A percentile compares a stretch with the other conserved stretches of the same genome.
These are phyloP conservation scores for Starmerella stigmatis DNA, from an alignment of 805 yeast genomes.

Conservation along the genomic window DNA sequence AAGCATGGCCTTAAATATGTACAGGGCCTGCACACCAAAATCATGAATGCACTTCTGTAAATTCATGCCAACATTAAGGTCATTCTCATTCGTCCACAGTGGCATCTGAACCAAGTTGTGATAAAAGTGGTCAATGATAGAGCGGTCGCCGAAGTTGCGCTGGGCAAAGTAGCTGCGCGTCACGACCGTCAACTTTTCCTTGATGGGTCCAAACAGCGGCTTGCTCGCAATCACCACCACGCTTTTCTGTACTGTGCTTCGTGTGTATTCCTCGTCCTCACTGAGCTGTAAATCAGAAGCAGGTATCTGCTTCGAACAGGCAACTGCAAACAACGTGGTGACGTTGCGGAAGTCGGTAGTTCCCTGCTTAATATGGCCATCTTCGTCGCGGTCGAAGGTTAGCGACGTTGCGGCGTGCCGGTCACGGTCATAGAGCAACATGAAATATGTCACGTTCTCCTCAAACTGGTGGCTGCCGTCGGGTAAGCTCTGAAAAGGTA, in stretches of 20 bases:
- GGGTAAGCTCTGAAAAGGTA: conserved; percentile 91
- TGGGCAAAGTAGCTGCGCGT: conserved; percentile 81
- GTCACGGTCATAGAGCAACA: conserved; percentile 58
- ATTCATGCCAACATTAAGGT: conserved; percentile 63
- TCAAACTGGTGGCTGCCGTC: conserved; percentile 92
- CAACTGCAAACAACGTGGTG: conserved; percentile 83
- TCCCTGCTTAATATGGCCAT: conserved; percentile 34
- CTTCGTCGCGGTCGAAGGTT: conserved; percentile 31
- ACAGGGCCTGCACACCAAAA: conserved; percentile 49
- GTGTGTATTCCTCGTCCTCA: conserved; percentile 48
- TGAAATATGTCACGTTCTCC: conserved; percentile 86
- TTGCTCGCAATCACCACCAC: conserved; percentile 75
- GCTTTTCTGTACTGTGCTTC: conserved; percentile 86
- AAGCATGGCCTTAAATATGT: conserved; percentile 64
- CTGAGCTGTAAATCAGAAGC: conserved; percentile 47
- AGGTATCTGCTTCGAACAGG: conserved; percentile 78
- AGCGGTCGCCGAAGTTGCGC: conserved; percentile 59
- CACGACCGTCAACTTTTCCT: conserved; percentile 80
- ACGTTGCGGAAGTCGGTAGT: conserved; percentile 35
- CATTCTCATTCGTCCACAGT: conserved; percentile 39
- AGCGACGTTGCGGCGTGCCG: conserved; percentile 38
- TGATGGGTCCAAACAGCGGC: conserved; percentile 76
- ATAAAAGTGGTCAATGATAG: conserved; percentile 56
- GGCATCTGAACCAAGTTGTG: conserved; percentile 41
- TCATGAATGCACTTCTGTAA: conserved; percentile 52